Percentiles rank a stretch among this genome's conserved stretches.
These are phyloP conservation scores for Chrysosphaeria jannelii DNA, from an alignment of 2,329 filamentous ascomycete genomes.

Conservation along the genomic window DNA sequence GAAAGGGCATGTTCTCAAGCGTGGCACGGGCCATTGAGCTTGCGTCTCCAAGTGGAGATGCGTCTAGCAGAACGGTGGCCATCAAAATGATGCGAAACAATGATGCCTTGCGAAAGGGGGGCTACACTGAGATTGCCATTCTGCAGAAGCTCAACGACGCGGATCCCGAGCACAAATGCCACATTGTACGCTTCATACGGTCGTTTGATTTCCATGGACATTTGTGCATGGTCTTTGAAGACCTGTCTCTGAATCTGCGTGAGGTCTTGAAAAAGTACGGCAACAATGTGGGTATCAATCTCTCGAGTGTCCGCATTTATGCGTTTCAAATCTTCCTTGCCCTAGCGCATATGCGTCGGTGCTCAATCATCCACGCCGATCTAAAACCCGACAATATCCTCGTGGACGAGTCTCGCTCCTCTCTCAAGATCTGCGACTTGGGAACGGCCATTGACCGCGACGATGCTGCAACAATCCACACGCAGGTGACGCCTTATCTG, in stretches of 20 bases:
- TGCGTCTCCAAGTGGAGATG: slow-evolving; percentile 22
- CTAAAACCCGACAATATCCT: slow-evolving; percentile 94
- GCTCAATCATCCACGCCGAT: slow-evolving; percentile 84
- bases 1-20: slow-evolving; percentile 86
- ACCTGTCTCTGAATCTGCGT: slow-evolving; percentile 71
- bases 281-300: slow-evolving; percentile 72
- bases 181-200: slow-evolving; percentile 65
- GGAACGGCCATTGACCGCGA: slow-evolving; percentile 82
- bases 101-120: slow-evolving; percentile 70
- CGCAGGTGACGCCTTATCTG: slow-evolving; percentile 77
- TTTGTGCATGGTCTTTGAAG: slow-evolving; percentile 90
- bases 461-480: slow-evolving; percentile 39
- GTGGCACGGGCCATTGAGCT: slow-evolving; percentile 73
- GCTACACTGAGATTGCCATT: slow-evolving; percentile 82
- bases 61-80: slow-evolving; percentile 39
- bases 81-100: slow-evolving; percentile 98
- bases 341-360: slow-evolving; percentile 63
- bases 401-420: slow-evolving; percentile 54
- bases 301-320: slow-evolving; percentile 64
- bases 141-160: slow-evolving; percentile 60
- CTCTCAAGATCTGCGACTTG: slow-evolving; percentile 85
- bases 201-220: slow-evolving; percentile 87
- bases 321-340: slow-evolving; percentile 86
- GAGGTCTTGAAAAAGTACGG: slow-evolving; percentile 91
- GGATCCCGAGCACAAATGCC: slow-evolving; percentile 70